Conservation (phyloP, 2,329 filamentous ascomycete genomes). For the Neoascochyta sp. region DNA sequence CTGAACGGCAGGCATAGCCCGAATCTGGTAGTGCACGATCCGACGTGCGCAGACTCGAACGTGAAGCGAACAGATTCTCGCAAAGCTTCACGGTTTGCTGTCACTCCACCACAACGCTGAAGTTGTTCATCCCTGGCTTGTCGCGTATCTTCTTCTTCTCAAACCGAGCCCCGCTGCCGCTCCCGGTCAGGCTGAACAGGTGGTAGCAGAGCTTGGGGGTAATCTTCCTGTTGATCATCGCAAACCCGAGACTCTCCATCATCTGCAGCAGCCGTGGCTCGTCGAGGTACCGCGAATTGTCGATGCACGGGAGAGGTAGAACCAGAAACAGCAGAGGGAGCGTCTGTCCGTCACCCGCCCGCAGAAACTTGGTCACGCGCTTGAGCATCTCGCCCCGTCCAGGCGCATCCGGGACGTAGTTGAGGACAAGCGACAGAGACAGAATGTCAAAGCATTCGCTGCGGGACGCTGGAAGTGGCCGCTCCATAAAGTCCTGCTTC, state of each 20-base stretch:
- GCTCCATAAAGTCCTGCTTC: conserved; percentile 91
- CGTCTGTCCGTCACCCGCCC: conserved; percentile 10
- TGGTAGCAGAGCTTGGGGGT: conserved; percentile 86
- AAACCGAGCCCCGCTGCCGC: conserved; percentile 44
- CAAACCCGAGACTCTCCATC: conserved; percentile 74
- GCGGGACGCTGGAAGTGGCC: conserved; percentile 63
- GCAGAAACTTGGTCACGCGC: conserved; percentile 34
- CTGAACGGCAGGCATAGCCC: too few species aligned
- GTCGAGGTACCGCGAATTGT: conserved; percentile 86
- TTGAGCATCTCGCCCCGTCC: conserved; percentile 79
- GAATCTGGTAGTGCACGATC: too few species aligned
- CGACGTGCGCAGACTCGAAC: too few species aligned
- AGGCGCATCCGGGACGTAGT: conserved; percentile 79
- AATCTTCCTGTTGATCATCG: conserved; percentile 61
- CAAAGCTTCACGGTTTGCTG: too few species aligned
- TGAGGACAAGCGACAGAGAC: conserved; percentile 86
- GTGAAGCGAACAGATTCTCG: too few species aligned
- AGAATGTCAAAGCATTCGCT: conserved; percentile 78
- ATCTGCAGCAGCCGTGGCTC: conserved; percentile 65
- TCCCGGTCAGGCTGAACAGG: conserved; percentile 63
- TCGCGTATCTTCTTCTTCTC: conserved; percentile 74
- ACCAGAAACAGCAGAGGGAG: conserved; percentile 80
- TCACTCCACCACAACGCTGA: conserved; percentile 66
- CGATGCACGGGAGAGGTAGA: conserved; percentile 79
- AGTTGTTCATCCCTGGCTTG: conserved; percentile 81